phyloP scores from a whole-genome alignment of 331 rosid genomes.

The Quercus phellos region DNA sequence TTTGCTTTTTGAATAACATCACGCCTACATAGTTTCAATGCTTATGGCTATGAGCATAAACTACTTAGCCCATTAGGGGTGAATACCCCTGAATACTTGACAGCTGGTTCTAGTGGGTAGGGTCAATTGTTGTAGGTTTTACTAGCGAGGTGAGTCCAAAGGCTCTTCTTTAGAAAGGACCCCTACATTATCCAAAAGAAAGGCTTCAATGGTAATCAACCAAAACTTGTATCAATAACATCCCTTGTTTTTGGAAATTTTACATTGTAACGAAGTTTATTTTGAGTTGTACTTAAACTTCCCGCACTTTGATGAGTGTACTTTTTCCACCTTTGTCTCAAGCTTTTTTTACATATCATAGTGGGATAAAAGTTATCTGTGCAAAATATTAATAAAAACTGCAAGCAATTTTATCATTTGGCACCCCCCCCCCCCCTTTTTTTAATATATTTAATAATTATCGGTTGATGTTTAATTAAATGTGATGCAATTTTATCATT shows the following conservation, averaged over 20 bases:
- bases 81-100: too few relatives aligned
- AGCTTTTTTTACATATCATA: not conserved
- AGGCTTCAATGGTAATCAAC: not conserved
- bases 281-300: not conserved
- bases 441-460: not conserved
- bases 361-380: not conserved
- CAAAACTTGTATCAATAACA: not conserved
- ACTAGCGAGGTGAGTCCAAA: too few relatives aligned
- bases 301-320: not conserved
- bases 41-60: too few relatives aligned
- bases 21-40: not conserved
- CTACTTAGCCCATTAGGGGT: too few relatives aligned
- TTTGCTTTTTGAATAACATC: not conserved
- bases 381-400: not conserved
- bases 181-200: too few relatives aligned
- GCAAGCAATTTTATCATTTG: not conserved
- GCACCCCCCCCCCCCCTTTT: too few relatives aligned
- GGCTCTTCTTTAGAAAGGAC: too few relatives aligned
- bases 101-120: too few relatives aligned
- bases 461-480: not conserved
- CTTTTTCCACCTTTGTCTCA: not conserved
- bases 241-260: not conserved
- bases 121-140: too few relatives aligned
- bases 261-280: not conserved
- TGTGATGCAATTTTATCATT: not conserved